Conservation (phyloP, 441 rosid species). For the Jatropha multifida region DNA sequence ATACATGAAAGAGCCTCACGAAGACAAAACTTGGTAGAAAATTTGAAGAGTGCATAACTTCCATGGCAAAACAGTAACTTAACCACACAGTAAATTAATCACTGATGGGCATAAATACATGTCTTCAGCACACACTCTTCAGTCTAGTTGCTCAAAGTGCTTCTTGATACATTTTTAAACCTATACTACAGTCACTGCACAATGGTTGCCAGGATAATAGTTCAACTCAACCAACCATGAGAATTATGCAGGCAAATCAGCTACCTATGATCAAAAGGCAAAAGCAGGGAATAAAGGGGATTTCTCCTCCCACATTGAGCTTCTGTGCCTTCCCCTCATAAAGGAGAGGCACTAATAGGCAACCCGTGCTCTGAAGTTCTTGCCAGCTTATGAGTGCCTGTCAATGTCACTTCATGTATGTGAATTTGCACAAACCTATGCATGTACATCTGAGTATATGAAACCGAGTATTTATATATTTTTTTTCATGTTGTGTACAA, state of each 20-base stretch:
- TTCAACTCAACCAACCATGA: background rate
- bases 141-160: background rate
- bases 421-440: background rate
- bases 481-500: no score
- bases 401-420: background rate
- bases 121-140: background rate
- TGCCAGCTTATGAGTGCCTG: background rate
- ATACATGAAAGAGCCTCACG: background rate
- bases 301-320: background rate
- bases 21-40: background rate
- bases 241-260: background rate
- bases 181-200: background rate
- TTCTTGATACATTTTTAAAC: background rate
- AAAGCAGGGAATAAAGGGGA: background rate
- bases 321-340: background rate
- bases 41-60: background rate
- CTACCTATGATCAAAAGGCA: background rate
- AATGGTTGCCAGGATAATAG: background rate
- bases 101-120: background rate
- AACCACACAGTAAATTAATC: no score
- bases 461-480: background rate
- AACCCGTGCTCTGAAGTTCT: background rate
- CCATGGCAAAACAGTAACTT: background rate
- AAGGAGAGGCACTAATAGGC: background rate
- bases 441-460: background rate